Percentiles rank a stretch among this genome's conserved stretches.
Conservation (phyloP, 169 alveolate genomes). For the Eimeria praecox region DNA sequence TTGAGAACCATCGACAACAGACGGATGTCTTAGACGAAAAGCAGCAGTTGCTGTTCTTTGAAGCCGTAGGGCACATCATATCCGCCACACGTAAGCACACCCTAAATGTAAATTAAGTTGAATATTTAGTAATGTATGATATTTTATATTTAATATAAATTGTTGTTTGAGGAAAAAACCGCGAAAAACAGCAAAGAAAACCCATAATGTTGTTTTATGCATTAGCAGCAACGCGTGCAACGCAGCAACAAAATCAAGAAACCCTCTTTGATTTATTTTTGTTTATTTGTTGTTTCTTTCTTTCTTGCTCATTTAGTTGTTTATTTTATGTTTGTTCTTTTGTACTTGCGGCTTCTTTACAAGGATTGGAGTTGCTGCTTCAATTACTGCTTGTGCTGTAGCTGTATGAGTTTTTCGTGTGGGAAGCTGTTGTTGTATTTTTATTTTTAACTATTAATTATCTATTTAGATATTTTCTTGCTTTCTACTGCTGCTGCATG, state of each 20-base stretch:
- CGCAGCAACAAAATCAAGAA: not conserved
- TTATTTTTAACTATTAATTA: too few species aligned
- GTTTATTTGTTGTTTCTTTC: not conserved
- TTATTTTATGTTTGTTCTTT: not conserved
- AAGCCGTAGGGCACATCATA: constrained; percentile 75
- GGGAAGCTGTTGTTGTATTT: not conserved
- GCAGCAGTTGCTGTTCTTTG: constrained; percentile 80
- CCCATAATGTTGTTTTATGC: too few species aligned
- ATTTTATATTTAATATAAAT: too few species aligned
- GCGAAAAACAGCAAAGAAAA: too few species aligned
- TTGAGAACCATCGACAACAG: constrained; percentile 51
- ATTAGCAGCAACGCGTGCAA: too few species aligned
- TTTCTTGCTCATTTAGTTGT: not conserved
- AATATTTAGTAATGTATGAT: too few species aligned
- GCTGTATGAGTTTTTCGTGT: too few species aligned
- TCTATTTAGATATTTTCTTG: not conserved
- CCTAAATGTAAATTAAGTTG: too few species aligned
- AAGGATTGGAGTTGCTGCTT: too few species aligned
- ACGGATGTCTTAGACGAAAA: constrained; percentile 76
- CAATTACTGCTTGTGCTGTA: too few species aligned
- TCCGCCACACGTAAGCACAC: constrained; percentile 76
- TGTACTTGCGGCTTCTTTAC: too few species aligned
- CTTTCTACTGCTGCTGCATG: not conserved
- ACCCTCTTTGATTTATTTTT: not conserved
- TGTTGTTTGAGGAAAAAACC: too few species aligned